Base-by-base conservation (phyloP, 2,329 filamentous ascomycete genomes). In the Xylariales sp. region DNA sequence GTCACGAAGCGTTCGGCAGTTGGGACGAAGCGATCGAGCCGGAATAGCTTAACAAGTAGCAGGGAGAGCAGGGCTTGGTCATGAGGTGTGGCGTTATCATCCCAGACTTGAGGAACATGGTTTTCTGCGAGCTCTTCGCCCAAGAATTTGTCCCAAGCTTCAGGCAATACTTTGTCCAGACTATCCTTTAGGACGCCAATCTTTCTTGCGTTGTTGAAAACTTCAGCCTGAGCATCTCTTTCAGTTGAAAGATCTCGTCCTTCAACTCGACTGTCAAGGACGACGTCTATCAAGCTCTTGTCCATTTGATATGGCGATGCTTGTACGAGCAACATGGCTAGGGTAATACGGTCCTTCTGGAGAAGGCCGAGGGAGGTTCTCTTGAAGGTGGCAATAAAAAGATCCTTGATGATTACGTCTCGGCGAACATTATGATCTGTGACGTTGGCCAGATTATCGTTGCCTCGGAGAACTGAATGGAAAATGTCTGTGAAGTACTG, bases 401-500 rank as follows among this genome's bases (percentile, higher is more conserved):
- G 74, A 53, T 95, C 86, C 48, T 83, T 83, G 52, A 98, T 81
- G 49, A 98, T 98, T 38, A 91, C 81, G 56, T 96, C 87, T 34
- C 93, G 83, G 24, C 93, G 85, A 12, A 72, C 73, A 48, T 88
- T 81, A 63, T 95, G 79, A 47, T 93, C 83, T 21, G 76, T 82
- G 60, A 85, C 81, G 42, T 70, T 74, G 15, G 76, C 75, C 36
- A 93, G 71, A 42, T 80, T 81, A 54, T 83, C 82, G 62, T 94
- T 94, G 41, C 80, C 76, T 50, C 85, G 85, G 27, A 98, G 74
- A 6, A 98, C 93, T 5, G 85, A 81, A 58, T 95, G 87, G 76
- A 98, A 98, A 51, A 98, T 98, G 59, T 96, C 87, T 39, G 95
- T 78, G 67, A 98, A 98, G 66, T 95, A 98, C 62, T 96, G 90